Conservation (phyloP, 1,284 basidiomycete species). For the Ceratobasidium sp. region DNA sequence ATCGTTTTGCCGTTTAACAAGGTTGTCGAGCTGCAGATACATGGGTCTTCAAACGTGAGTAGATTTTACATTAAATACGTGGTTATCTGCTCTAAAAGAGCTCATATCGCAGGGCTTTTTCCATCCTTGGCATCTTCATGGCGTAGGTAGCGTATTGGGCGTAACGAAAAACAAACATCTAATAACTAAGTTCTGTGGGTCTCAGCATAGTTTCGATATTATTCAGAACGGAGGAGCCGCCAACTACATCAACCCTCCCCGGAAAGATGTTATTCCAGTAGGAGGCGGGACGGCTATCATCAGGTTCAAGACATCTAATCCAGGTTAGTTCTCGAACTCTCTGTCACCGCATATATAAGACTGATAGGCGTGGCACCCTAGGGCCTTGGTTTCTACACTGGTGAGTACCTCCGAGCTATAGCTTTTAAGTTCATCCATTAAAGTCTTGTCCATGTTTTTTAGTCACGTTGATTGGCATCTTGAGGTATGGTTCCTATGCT, state of each 20-base stretch:
- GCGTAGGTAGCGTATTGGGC: slow-evolving; percentile 15
- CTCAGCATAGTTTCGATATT: slow-evolving; percentile 58
- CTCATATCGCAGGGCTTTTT: slow-evolving; percentile 20
- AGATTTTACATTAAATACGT: neutral
- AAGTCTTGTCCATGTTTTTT: slow-evolving; percentile 56
- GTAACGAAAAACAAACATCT: neutral
- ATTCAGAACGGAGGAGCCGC: slow-evolving; percentile 57
- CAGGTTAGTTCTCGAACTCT: slow-evolving; percentile 51
- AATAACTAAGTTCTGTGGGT: neutral
- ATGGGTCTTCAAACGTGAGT: slow-evolving; percentile 21
- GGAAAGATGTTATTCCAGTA: slow-evolving; percentile 58
- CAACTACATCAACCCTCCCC: slow-evolving; percentile 59
- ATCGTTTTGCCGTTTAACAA: slow-evolving; percentile 39
- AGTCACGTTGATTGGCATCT: slow-evolving; percentile 66
- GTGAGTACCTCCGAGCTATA: neutral
- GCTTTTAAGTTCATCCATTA: neutral
- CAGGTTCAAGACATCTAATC: slow-evolving; percentile 64
- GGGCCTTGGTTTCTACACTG: slow-evolving; percentile 57
- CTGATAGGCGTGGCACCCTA: neutral
- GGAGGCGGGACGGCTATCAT: slow-evolving; percentile 57
- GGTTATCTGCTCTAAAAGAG: neutral
- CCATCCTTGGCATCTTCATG: slow-evolving; percentile 44
- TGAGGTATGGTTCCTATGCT: slow-evolving; percentile 51
- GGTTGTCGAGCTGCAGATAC: slow-evolving; percentile 26
- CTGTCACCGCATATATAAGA: neutral